A percentile compares a stretch with the other conserved stretches of the same genome.
Conservation (phyloP, 805 yeast species). For the Saccharomycopsis guyanensis region DNA sequence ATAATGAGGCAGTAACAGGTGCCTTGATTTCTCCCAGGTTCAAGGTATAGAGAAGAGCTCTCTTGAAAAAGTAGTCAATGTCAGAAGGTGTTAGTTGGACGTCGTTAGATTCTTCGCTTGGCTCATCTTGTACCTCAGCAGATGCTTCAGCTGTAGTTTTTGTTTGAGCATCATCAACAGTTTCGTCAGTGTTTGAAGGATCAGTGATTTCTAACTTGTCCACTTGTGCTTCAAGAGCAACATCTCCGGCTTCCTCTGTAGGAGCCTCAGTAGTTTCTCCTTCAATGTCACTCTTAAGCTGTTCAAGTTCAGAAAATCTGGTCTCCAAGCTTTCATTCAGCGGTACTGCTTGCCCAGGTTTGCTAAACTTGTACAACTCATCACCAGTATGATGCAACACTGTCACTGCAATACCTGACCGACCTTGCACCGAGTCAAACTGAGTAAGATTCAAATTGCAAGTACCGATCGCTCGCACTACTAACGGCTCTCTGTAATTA, state of each 20-base stretch:
- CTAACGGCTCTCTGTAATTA: conserved; percentile 48
- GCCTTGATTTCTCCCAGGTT: conserved; percentile 46
- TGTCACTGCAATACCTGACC: conserved; percentile 72
- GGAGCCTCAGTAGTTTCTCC: conserved; percentile 8
- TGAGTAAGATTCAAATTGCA: conserved; percentile 42
- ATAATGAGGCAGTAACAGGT: conserved; percentile 68
- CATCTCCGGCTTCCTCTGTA: conserved; percentile 8
- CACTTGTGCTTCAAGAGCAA: conserved; percentile 1
- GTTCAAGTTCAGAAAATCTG: neutral
- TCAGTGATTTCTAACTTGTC: too few relatives aligned
- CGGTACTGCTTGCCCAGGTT: conserved; percentile 40
- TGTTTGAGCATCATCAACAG: too few relatives aligned
- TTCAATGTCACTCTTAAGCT: conserved; percentile 11
- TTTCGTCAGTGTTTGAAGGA: too few relatives aligned
- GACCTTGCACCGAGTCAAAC: conserved; percentile 44
- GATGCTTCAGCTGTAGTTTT: too few relatives aligned
- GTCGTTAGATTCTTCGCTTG: conserved; percentile 12
- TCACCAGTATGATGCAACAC: conserved; percentile 66
- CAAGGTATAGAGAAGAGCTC: conserved; percentile 65
- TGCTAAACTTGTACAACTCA: conserved; percentile 45
- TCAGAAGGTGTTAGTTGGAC: conserved; percentile 45
- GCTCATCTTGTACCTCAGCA: neutral
- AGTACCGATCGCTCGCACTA: conserved; percentile 66
- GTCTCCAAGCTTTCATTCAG: conserved; percentile 26
- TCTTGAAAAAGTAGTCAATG: conserved; percentile 63